These are phyloP conservation scores for Debaryomycetaceae sp. DNA, from an alignment of 1,139 yeast genomes.

Conservation along the genomic window DNA sequence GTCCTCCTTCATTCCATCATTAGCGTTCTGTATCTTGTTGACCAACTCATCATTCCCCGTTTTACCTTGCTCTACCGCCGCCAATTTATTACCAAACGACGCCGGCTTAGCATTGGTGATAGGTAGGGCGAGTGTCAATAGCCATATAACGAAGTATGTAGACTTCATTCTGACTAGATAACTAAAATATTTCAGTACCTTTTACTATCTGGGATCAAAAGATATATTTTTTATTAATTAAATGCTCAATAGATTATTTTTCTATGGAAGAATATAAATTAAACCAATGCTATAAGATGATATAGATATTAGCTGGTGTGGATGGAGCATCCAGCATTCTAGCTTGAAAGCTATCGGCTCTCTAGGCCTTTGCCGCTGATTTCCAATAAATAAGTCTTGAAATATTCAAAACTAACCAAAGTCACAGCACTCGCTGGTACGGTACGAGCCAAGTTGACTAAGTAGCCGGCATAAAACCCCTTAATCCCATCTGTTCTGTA, in stretches of 20 bases:
- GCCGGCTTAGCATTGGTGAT: not conserved
- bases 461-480: slow-evolving; percentile 89
- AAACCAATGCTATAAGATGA: not conserved
- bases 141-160: not conserved
- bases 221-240: no score
- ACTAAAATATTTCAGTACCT: no score
- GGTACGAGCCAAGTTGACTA: slow-evolving; percentile 81
- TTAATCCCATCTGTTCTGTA: slow-evolving; percentile 67
- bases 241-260: no score
- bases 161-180: not conserved
- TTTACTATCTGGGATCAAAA: no score
- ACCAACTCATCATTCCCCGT: not conserved
- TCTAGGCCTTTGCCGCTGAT: slow-evolving; percentile 23
- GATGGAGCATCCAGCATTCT: not conserved
- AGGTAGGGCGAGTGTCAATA: not conserved
- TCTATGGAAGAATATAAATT: not conserved
- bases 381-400: slow-evolving; percentile 57
- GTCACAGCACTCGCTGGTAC: slow-evolving; percentile 96
- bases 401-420: slow-evolving; percentile 86
- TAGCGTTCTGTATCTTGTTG: not conserved
- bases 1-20: not conserved
- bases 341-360: not conserved
- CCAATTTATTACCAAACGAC: not conserved
- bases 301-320: not conserved
- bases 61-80: not conserved